Evolutionary conservation across 352 stramenopile species (phyloP), one percentile per base, ranked within the genome.

Genomic region (Pythium rhizo-oryzae): DNA sequence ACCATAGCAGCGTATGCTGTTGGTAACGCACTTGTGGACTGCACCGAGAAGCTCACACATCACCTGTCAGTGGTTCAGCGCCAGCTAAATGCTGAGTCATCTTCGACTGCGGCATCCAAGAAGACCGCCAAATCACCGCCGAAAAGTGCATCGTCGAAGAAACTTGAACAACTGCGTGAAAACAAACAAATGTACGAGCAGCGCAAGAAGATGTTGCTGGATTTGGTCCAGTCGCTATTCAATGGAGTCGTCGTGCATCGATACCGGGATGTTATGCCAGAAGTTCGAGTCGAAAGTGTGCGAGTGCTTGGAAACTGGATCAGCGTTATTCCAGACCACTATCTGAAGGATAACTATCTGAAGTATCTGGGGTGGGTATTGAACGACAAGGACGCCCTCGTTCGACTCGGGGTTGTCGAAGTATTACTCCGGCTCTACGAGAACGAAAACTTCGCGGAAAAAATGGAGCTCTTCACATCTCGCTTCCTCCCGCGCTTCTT

Each of bases 281-380:
- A 97, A 54, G 91, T 99, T 70, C 93, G 96, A 23, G 70, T 81
- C 9, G 79, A 87, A 30, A 98, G 80, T 49, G 79, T 98, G 8
- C 67, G 90, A 21, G 81, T 86, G 11, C 81, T 99, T 11, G 86
- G 85, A 0, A 71, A 87, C 46, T 97, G 96, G 86, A 93, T 92
- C 35, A 76, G 86, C 13, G 78, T 88, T 16, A 64, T 97, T 21
- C 93, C 95, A 0, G 89, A 97, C 39, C 78, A 97, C 0, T 99
- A 97, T 59, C 72, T 98, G 37, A 93, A 93, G 53, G 90, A 98
- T 67, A 97, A 96, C 64, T 98, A 96, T 65, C 72, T 99, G 57
- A 99, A 99, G 74, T 99, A 99, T 74, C 85, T 98, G 57, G 96
- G 93, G 7, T 99, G 96, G 96, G 91, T 98, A 67, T 65, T 98